phyloP scores from a whole-genome alignment of 495 filamentous ascomycete species.

The Daldinia bambusicola region DNA sequence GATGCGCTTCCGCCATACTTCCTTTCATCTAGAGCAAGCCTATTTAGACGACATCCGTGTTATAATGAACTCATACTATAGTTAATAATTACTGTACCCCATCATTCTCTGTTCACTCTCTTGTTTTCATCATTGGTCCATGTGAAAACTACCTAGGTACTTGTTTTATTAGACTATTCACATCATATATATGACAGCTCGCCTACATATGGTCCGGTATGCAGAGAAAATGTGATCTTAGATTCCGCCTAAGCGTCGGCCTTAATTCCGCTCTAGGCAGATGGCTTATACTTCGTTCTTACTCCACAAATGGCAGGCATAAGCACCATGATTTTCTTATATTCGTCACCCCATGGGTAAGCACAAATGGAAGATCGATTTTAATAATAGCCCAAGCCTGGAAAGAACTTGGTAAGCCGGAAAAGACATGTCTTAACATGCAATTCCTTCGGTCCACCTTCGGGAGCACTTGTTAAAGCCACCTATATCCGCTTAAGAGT shows the following conservation, averaged over 20 bases:
- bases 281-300: not conserved
- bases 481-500: not conserved
- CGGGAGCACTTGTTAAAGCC: not conserved
- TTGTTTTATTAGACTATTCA: not conserved
- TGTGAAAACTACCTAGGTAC: not conserved
- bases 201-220: not conserved
- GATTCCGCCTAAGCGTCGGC: not conserved
- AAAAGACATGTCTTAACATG: not conserved
- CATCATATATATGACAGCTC: not conserved
- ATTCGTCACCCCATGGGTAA: conserved; percentile 6
- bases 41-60: not conserved
- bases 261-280: not conserved
- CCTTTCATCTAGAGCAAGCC: conserved; percentile 7
- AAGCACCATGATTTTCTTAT: conserved; percentile 5
- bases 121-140: not conserved
- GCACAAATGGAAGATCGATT: not conserved
- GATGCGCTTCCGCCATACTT: not conserved
- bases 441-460: not conserved
- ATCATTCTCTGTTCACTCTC: not conserved
- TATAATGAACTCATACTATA: conserved; percentile 13
- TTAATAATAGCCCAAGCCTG: not conserved
- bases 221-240: not conserved
- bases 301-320: conserved; percentile 1
- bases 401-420: not conserved
- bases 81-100: conserved; percentile 22